Evolutionary conservation across 2,329 filamentous ascomycete genomes (phyloP).

Genomic region (Paecilomyces sp.): DNA sequence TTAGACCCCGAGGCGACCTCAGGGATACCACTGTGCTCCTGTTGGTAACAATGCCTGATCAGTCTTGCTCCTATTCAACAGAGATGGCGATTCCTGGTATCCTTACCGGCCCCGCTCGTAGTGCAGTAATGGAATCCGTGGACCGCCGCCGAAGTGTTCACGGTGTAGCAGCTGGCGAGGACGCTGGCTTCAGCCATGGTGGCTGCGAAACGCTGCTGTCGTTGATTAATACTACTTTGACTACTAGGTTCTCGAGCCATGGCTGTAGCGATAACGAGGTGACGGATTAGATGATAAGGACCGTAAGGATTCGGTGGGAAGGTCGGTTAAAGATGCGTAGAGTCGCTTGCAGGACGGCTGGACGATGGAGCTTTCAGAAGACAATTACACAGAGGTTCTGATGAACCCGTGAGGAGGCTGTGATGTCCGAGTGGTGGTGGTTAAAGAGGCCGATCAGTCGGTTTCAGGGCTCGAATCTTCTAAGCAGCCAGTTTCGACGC

Average conservation of each 20-base stretch:
- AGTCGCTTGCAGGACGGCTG: not conserved
- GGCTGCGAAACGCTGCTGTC: conserved; percentile 52
- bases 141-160: conserved; percentile 63
- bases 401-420: not conserved
- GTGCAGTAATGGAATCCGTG: conserved; percentile 92
- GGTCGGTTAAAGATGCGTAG: not conserved
- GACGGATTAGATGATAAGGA: conserved; percentile 1
- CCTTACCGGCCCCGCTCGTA: conserved; percentile 72
- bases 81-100: not conserved
- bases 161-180: conserved; percentile 86
- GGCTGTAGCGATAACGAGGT: conserved; percentile 7
- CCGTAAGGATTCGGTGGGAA: not conserved
- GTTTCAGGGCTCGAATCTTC: not conserved
- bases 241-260: conserved; percentile 56
- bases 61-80: not conserved
- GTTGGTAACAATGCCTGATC: conserved; percentile 8
- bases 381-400: not conserved
- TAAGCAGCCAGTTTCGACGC: not conserved
- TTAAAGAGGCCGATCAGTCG: not conserved
- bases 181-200: conserved; percentile 56
- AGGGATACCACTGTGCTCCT: conserved; percentile 92
- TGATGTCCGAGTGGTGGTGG: not conserved
- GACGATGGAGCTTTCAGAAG: not conserved
- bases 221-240: conserved; percentile 59
- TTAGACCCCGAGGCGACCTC: conserved; percentile 83